Conservation (phyloP, 768 basidiomycete genomes). For the Mycena albidolilacea region DNA sequence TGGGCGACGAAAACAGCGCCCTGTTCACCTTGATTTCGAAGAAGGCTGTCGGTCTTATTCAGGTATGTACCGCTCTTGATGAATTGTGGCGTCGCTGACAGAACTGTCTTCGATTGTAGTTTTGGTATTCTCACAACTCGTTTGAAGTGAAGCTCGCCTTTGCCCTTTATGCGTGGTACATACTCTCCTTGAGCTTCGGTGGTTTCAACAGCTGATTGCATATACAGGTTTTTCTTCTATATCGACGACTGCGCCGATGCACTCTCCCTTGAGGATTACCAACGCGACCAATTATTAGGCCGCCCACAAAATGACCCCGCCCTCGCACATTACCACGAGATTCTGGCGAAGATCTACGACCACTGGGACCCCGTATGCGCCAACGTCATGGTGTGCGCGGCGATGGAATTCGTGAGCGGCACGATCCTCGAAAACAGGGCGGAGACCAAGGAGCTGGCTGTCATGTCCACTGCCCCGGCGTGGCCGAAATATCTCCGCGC, state of each 20-base stretch:
- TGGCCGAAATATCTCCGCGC: slow-evolving; percentile 44
- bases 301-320: slow-evolving; percentile 41
- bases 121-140: slow-evolving; percentile 38
- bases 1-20: background rate
- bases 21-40: background rate
- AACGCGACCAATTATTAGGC: slow-evolving; percentile 38
- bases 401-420: slow-evolving; percentile 39
- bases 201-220: background rate
- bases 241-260: slow-evolving; percentile 40
- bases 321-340: slow-evolving; percentile 34
- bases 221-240: slow-evolving; percentile 42
- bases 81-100: background rate
- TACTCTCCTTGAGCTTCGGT: background rate
- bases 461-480: slow-evolving; percentile 21
- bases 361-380: slow-evolving; percentile 38
- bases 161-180: slow-evolving; percentile 43
- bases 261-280: slow-evolving; percentile 30
- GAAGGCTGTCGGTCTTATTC: slow-evolving; percentile 7
- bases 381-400: slow-evolving; percentile 39
- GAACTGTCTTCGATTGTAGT: slow-evolving; percentile 20
- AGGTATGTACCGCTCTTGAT: background rate
- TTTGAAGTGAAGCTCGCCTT: slow-evolving; percentile 40
- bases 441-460: slow-evolving; percentile 21
- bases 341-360: slow-evolving; percentile 36
- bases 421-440: slow-evolving; percentile 39